phyloP scores from a whole-genome alignment of 306 rosid species.

The Rosa chinensis region DNA sequence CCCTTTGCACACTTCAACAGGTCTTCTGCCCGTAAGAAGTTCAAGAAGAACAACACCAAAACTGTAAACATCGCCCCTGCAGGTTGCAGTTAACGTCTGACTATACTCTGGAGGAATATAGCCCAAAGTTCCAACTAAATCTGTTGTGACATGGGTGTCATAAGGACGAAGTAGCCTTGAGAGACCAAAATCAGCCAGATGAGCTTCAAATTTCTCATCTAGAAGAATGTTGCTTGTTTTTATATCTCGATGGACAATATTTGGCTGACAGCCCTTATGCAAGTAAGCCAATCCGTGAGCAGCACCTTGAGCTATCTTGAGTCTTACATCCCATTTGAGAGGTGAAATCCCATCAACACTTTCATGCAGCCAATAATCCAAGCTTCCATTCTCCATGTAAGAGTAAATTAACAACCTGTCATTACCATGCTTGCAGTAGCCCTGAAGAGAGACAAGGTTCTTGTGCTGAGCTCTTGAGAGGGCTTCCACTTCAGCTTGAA shows the following conservation, averaged over 20 bases:
- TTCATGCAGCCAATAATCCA: constrained; percentile 88
- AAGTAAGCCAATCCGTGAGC: constrained; percentile 73
- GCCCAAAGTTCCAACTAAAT: constrained; percentile 77
- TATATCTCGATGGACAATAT: constrained; percentile 70
- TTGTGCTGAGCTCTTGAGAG: constrained; percentile 86
- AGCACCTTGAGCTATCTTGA: constrained; percentile 72
- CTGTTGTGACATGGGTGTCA: constrained; percentile 76
- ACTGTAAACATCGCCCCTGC: constrained; percentile 77
- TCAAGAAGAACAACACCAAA: constrained; percentile 84
- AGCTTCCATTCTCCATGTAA: constrained; percentile 82
- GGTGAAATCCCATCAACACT: constrained; percentile 45
- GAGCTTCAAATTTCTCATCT: constrained; percentile 66
- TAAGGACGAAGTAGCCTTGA: constrained; percentile 71
- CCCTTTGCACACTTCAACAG: constrained; percentile 73
- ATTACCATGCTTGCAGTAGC: constrained; percentile 62
- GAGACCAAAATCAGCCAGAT: constrained; percentile 81
- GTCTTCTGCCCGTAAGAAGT: constrained; percentile 72
- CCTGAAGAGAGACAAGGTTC: constrained; percentile 80
- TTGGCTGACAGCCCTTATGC: constrained; percentile 73
- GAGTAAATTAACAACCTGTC: constrained; percentile 77
- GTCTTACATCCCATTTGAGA: constrained; percentile 68
- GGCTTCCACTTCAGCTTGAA: constrained; percentile 87
- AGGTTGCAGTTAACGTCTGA: constrained; percentile 69
- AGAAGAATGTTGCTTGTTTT: constrained; percentile 82
- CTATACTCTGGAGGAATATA: constrained; percentile 84